These are phyloP conservation scores for Smittium mucronatum DNA, from an alignment of 371 early-diverging fungal genomes.

Conservation along the genomic window DNA sequence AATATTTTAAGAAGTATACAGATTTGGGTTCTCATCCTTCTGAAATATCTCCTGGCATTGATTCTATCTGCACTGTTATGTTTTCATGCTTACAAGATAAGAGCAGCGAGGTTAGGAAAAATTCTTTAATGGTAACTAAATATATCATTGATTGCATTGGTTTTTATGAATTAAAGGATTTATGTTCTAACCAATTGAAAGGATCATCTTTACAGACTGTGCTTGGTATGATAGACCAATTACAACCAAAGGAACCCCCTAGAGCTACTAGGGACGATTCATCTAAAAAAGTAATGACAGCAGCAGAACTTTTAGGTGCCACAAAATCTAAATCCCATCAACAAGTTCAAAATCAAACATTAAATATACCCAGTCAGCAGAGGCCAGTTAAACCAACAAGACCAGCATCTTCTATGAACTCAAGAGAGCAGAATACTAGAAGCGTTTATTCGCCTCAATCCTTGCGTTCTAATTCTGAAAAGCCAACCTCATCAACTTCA, in stretches of 20 bases:
- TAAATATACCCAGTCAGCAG: background rate
- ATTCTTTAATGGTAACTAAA: slow-evolving; percentile 54
- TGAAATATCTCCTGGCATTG: slow-evolving; percentile 38
- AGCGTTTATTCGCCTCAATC: background rate
- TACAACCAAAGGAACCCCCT: slow-evolving; percentile 34
- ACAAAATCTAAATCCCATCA: slow-evolving; percentile 11
- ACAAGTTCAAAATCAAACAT: background rate
- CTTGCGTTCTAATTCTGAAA: background rate
- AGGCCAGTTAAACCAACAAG: background rate
- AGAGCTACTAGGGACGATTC: slow-evolving; percentile 13
- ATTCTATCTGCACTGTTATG: slow-evolving; percentile 48
- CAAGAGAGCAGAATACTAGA: background rate
- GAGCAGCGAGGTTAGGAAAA: slow-evolving; percentile 77
- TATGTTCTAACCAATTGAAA: slow-evolving; percentile 39
- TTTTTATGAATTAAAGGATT: slow-evolving; percentile 25
- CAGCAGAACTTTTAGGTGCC: slow-evolving; percentile 29
- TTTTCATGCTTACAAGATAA: slow-evolving; percentile 76
- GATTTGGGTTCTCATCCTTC: slow-evolving; percentile 16
- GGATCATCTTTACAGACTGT: slow-evolving; percentile 54
- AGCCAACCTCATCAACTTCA: background rate
- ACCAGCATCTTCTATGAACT: background rate
- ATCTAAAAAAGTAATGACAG: slow-evolving; percentile 31
- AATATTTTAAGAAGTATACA: slow-evolving; percentile 31
- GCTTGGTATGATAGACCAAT: slow-evolving; percentile 51
- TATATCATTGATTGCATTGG: slow-evolving; percentile 25